Conservation (phyloP, 352 stramenopile species). For the Peronospora destructor region DNA sequence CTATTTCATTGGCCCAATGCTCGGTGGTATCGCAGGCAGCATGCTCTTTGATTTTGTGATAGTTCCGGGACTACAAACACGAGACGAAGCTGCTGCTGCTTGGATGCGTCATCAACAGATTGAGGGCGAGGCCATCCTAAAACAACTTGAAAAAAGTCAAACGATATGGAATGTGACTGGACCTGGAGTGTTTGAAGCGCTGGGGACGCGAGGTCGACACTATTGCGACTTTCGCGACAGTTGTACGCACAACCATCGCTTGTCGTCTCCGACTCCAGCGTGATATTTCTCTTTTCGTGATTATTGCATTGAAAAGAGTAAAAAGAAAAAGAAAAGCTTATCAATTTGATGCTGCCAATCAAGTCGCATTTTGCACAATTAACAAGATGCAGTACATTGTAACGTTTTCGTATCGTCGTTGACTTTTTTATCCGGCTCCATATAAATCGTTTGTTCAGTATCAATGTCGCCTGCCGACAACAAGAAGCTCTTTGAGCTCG, state of each 20-base stretch:
- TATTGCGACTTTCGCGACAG: slow-evolving; percentile 35
- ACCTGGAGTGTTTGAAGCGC: slow-evolving; percentile 13
- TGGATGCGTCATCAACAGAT: slow-evolving; percentile 29
- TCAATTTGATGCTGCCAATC: too few relatives aligned
- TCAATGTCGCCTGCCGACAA: slow-evolving; percentile 20
- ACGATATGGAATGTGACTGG: slow-evolving; percentile 19
- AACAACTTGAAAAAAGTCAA: slow-evolving; percentile 30
- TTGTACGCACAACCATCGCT: slow-evolving; percentile 29
- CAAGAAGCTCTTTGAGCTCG: slow-evolving; percentile 46
- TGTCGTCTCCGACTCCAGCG: slow-evolving; percentile 24
- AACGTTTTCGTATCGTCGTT: not conserved
- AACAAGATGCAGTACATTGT: not conserved
- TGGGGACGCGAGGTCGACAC: slow-evolving; percentile 17
- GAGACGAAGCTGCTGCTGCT: slow-evolving; percentile 16
- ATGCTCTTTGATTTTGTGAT: slow-evolving; percentile 50
- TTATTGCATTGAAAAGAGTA: too few relatives aligned
- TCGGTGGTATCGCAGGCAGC: slow-evolving; percentile 48
- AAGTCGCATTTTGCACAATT: not conserved
- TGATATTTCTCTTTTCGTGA: slow-evolving; percentile 2
- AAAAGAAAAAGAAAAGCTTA: too few relatives aligned
- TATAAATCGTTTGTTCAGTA: not conserved
- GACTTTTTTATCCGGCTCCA: not conserved
- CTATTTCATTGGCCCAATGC: slow-evolving; percentile 52
- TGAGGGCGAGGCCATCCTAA: slow-evolving; percentile 27
- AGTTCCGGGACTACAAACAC: slow-evolving; percentile 19